Evolutionary conservation across 176 grass and related monocot species (phyloP), one percentile per base, ranked within the genome.

Genomic region (Puya raimondii): DNA sequence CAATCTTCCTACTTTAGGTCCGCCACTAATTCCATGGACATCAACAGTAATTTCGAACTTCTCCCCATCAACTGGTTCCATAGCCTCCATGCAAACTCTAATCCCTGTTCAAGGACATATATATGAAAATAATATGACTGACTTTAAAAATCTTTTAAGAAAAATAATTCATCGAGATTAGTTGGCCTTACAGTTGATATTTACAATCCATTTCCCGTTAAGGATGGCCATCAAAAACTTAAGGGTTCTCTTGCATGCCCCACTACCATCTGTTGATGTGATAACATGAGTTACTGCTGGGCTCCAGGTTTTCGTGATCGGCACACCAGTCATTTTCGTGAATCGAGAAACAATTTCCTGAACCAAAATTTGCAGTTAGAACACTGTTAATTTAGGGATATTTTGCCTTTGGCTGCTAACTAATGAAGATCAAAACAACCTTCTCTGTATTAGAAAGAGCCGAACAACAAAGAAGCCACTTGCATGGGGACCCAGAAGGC

Each of bases 181-280:
- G 54, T 72, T 61, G 51, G 17, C 29, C 91, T 87, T 92, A 96
- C 93, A 96, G 63, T 96, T 71, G 0, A 96, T 53, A 53, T 79
- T 83, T 69, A 96, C 23, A 12, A 96, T 83, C 93, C 88, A 96
- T 89, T 79, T 96, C 79, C 93, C 93, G 50, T 72, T 75, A 68
- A 96, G 70, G 70, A 96, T 87, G 69, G 84, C 88, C 88, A 92
- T 96, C 73, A 96, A 80, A 78, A 85, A 87, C 76, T 96, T 96
- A 8, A 96, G 68, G 23, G 93, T 96, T 71, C 88, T 88, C 69
- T 85, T 96, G 78, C 84, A 90, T 66, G 93, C 86, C 79, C 88
- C 93, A 67, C 66, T 84, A 15, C 52, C 50, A 69, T 92, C 70
- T 20, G 84, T 92, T 66, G 88, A 90, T 72, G 93, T 79, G 72